Evolutionary conservation across 2,329 filamentous ascomycete species (phyloP).

Genomic region (Aspergillus phoenicis): DNA sequence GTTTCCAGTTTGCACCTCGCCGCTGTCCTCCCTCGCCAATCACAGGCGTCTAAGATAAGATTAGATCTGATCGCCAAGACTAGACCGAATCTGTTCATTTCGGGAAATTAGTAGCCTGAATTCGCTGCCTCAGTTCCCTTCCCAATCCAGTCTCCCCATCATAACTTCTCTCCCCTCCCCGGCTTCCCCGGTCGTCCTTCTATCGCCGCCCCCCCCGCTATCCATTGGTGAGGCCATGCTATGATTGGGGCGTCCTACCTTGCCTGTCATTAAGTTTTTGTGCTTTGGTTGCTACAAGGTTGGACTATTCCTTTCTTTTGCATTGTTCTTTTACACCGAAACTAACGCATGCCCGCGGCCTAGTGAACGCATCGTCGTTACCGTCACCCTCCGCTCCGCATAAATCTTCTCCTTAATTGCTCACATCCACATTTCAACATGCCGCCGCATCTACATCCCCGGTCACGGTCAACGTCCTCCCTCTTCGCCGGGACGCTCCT

Average conservation of each 20-base stretch:
- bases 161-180: not conserved
- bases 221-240: conserved; percentile 10
- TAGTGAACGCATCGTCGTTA: not conserved
- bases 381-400: not conserved
- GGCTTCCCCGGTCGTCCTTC: not conserved
- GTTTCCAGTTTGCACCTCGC: not conserved
- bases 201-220: not conserved
- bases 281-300: not conserved
- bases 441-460: conserved; percentile 85
- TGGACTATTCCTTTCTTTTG: not conserved
- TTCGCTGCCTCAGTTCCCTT: conserved; percentile 17
- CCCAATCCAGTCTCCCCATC: conserved; percentile 4
- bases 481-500: conserved; percentile 92
- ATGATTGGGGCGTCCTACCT: not conserved
- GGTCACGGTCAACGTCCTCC: conserved; percentile 88
- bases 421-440: conserved; percentile 52
- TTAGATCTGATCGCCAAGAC: conserved; percentile 42
- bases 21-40: conserved; percentile 28
- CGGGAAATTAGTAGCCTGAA: not conserved
- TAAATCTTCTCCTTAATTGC: not conserved
- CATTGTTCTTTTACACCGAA: not conserved
- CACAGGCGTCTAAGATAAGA: conserved; percentile 38
- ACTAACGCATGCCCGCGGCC: not conserved
- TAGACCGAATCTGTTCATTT: conserved; percentile 23
- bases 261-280: not conserved